Conservation (phyloP, 768 basidiomycete species). For the Trametes sanguinea region DNA sequence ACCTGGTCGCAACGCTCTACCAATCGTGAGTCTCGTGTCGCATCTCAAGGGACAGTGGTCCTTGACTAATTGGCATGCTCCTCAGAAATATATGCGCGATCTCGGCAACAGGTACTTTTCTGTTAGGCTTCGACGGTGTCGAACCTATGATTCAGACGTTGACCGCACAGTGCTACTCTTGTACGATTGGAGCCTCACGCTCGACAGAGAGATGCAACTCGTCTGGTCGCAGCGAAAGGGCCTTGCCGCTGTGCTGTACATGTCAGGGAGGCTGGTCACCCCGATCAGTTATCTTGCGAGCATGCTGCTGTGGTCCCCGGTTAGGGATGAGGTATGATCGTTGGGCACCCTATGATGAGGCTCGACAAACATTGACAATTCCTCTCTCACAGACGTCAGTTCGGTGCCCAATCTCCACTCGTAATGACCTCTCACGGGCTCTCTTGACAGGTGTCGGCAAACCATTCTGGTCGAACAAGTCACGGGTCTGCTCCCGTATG, state of each 20-base stretch:
- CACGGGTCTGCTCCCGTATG: not conserved
- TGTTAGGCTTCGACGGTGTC: not conserved
- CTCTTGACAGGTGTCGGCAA: not conserved
- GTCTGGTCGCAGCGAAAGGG: not conserved
- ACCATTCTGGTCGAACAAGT: not conserved
- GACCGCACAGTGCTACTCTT: not conserved
- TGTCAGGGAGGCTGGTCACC: not conserved
- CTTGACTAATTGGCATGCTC: not conserved
- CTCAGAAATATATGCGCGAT: not conserved
- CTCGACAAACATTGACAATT: not conserved
- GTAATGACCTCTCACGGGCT: no score
- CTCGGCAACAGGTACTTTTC: not conserved
- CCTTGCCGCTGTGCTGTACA: not conserved
- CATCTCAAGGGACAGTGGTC: not conserved
- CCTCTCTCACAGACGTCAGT: not conserved
- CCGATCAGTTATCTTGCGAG: not conserved
- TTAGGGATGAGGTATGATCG: not conserved
- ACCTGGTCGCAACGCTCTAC: not conserved
- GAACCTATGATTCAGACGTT: no score
- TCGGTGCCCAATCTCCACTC: no score
- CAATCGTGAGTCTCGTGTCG: not conserved
- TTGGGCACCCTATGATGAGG: not conserved
- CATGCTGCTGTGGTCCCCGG: not conserved
- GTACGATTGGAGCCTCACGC: constrained; percentile 4
- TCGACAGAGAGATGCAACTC: not conserved